Percentiles rank a stretch among this genome's conserved stretches.
phyloP scores from a whole-genome alignment of 2,329 filamentous ascomycete genomes.

The Fusarium sp. region DNA sequence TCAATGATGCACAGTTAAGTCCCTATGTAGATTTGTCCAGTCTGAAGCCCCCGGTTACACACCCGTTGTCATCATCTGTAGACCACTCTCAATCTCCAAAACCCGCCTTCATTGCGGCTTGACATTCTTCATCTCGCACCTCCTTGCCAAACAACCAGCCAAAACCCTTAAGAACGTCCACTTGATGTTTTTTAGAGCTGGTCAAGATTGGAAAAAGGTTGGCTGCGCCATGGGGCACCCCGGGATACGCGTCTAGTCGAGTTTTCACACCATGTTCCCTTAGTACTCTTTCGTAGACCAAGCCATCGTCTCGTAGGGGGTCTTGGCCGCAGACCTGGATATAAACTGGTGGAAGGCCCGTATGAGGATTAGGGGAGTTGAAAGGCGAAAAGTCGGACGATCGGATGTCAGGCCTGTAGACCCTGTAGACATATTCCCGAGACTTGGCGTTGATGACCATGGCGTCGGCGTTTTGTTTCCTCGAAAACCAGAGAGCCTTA shows the following conservation, averaged over 20 bases:
- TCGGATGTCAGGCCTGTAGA: neutral
- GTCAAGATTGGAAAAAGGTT: neutral
- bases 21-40: neutral
- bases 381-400: neutral
- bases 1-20: neutral
- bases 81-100: neutral
- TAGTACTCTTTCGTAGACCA: neutral
- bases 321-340: neutral
- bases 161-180: neutral
- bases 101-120: neutral
- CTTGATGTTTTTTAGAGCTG: neutral
- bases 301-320: neutral
- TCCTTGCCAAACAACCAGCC: neutral
- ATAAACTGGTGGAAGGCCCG: neutral
- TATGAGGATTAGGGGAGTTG: neutral
- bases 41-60: neutral
- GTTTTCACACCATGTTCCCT: neutral
- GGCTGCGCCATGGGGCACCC: neutral
- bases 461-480: neutral
- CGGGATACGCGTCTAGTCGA: neutral
- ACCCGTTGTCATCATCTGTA: neutral
- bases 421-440: neutral
- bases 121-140: neutral
- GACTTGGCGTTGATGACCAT: neutral
- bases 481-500: neutral